A percentile compares a stretch with the other conserved stretches of the same genome.
Evolutionary conservation across 208 protist genomes (phyloP).

Genomic region (Acanthamoeba healyi): DNA sequence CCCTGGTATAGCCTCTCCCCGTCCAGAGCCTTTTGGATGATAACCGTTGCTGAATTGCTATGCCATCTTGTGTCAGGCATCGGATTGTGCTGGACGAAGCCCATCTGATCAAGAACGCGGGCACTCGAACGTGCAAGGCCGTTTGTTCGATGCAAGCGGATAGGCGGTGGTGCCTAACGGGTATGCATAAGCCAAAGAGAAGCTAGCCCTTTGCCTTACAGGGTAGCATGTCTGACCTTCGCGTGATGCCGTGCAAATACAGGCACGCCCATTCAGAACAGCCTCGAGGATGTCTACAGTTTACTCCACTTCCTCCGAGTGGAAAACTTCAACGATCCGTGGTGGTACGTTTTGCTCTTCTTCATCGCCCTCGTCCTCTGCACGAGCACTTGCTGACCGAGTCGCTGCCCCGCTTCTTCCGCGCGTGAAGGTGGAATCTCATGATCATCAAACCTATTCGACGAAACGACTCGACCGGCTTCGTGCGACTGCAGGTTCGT

Average conservation of each 20-base stretch:
- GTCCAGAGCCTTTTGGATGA: neutral
- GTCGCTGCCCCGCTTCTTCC: neutral
- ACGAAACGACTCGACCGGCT: slow-evolving; percentile 64
- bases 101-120: slow-evolving; percentile 89
- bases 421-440: slow-evolving; percentile 68
- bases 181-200: neutral
- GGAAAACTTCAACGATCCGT: slow-evolving; percentile 66
- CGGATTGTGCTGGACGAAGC: slow-evolving; percentile 90
- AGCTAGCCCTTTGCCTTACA: neutral
- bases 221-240: neutral
- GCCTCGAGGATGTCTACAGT: slow-evolving; percentile 88
- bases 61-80: slow-evolving; percentile 78
- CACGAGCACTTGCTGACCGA: neutral
- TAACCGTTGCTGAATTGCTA: slow-evolving; percentile 44
- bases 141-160: slow-evolving; percentile 80
- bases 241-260: too few species aligned
- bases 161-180: slow-evolving; percentile 89
- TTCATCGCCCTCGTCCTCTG: too few species aligned
- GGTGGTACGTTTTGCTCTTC: slow-evolving; percentile 34
- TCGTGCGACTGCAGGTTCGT: slow-evolving; percentile 33
- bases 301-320: slow-evolving; percentile 88
- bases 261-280: slow-evolving; percentile 91
- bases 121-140: slow-evolving; percentile 82
- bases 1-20: neutral
- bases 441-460: slow-evolving; percentile 73